Conservation (phyloP, 208 protist species). For the Leishmania tarentolae region DNA sequence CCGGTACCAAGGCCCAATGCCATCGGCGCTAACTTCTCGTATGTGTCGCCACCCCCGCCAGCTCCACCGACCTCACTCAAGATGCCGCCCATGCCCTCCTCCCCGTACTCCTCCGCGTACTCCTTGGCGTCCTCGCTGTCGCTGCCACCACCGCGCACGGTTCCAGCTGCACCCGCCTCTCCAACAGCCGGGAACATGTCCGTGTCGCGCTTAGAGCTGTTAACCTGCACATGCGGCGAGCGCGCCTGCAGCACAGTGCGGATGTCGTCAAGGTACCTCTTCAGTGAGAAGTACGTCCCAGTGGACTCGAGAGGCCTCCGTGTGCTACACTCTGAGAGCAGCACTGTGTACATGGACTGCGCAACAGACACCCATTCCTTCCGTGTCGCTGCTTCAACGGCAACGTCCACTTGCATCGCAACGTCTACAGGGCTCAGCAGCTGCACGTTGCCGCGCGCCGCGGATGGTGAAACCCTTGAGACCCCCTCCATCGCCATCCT, state of each 20-base stretch:
- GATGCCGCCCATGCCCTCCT: slow-evolving; percentile 18
- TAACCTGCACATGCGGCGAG: slow-evolving; percentile 21
- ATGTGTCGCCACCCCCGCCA: neutral
- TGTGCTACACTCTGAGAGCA: neutral
- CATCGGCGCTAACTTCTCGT: neutral
- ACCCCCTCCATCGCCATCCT: slow-evolving; percentile 9
- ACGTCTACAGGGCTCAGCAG: slow-evolving; percentile 28
- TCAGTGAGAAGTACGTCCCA: neutral
- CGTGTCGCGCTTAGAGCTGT: slow-evolving; percentile 9
- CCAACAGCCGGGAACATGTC: slow-evolving; percentile 11
- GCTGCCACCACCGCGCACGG: slow-evolving; percentile 19
- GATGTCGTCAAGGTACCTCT: slow-evolving; percentile 13
- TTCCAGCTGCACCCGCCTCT: slow-evolving; percentile 6
- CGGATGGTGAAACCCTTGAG: neutral
- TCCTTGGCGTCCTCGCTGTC: slow-evolving; percentile 24
- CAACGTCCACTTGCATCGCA: slow-evolving; percentile 42
- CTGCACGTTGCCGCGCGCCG: neutral
- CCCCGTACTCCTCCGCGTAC: slow-evolving; percentile 22
- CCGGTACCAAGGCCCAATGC: neutral
- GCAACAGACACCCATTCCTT: slow-evolving; percentile 38
- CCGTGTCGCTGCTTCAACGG: slow-evolving; percentile 31
- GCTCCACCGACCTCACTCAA: slow-evolving; percentile 6
- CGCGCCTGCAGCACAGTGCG: slow-evolving; percentile 23
- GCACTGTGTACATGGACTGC: slow-evolving; percentile 17
- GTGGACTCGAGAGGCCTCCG: neutral